These are phyloP conservation scores for Acarospora socialis DNA, from an alignment of 2,329 filamentous ascomycete species.

Conservation along the genomic window DNA sequence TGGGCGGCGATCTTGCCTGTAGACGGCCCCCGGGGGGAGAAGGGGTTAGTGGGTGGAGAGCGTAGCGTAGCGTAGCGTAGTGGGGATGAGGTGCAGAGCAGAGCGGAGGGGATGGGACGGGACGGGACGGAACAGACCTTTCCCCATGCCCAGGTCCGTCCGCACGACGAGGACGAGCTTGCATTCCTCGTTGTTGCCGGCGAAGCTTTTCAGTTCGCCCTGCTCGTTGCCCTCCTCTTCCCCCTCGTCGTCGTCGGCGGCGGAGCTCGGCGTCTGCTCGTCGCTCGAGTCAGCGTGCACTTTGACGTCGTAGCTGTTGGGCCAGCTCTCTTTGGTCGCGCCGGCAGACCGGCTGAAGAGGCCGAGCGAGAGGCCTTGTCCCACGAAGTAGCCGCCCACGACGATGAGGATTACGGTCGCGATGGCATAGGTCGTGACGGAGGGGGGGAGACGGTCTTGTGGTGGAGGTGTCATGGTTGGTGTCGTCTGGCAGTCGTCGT, in stretches of 20 bases:
- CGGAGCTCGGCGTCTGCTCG: constrained; percentile 26
- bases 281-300: constrained; percentile 28
- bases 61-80: constrained; percentile 6
- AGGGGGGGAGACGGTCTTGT: constrained; percentile 32
- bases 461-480: constrained; percentile 22
- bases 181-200: constrained; percentile 60
- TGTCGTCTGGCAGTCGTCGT: background rate
- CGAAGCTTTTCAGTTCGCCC: constrained; percentile 32
- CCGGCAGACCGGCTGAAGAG: constrained; percentile 48
- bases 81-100: constrained; percentile 1
- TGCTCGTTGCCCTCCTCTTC: constrained; percentile 51
- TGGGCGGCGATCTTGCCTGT: constrained; percentile 94
- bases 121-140: constrained; percentile 46
- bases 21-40: constrained; percentile 2
- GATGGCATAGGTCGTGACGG: constrained; percentile 47
- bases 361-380: constrained; percentile 52
- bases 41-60: background rate
- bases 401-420: constrained; percentile 61
- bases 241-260: constrained; percentile 43
- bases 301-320: constrained; percentile 40
- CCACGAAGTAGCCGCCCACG: constrained; percentile 60
- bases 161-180: constrained; percentile 86
- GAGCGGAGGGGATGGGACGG: background rate
- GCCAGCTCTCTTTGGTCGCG: constrained; percentile 30
- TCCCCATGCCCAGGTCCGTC: constrained; percentile 93